These are phyloP conservation scores for Limonium bicolor DNA, from an alignment of 148 eudicot genomes.

Conservation along the genomic window DNA sequence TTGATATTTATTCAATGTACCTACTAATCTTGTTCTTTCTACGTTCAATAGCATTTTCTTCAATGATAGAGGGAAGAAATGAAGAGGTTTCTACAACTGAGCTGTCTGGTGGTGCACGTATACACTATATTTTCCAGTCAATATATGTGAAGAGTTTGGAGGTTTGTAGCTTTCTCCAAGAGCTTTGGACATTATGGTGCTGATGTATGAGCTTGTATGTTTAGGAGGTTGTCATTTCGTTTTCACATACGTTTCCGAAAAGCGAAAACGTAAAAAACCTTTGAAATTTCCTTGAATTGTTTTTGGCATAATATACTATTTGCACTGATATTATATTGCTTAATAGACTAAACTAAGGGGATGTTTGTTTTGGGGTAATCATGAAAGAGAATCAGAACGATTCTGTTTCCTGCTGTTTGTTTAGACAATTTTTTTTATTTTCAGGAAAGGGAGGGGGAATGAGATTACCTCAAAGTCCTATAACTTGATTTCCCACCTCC, in stretches of 20 bases:
- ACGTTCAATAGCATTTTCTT: conserved; percentile 17
- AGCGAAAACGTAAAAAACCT: too few relatives aligned
- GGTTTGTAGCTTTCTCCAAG: conserved; percentile 12
- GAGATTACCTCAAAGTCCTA: too few relatives aligned
- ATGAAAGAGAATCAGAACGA: too few relatives aligned
- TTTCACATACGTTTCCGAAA: background rate
- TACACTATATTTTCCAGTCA: conserved; percentile 33
- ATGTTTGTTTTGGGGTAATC: too few relatives aligned
- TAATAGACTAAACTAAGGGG: too few relatives aligned
- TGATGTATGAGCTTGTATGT: background rate
- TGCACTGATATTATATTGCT: too few relatives aligned
- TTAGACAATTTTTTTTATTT: too few relatives aligned
- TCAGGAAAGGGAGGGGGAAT: too few relatives aligned
- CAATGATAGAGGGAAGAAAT: conserved; percentile 35
- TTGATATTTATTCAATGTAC: background rate
- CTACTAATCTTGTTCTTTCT: background rate
- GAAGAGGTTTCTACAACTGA: conserved; percentile 25
- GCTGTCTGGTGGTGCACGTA: conserved; percentile 35
- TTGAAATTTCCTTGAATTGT: background rate
- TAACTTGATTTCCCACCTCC: too few relatives aligned
- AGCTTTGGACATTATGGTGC: background rate
- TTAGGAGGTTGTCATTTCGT: background rate
- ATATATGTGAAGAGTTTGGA: conserved; percentile 30
- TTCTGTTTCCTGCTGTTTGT: too few relatives aligned
- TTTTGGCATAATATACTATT: background rate